Conservation (phyloP, 1,284 basidiomycete species). For the Xerocomus amazonicus region DNA sequence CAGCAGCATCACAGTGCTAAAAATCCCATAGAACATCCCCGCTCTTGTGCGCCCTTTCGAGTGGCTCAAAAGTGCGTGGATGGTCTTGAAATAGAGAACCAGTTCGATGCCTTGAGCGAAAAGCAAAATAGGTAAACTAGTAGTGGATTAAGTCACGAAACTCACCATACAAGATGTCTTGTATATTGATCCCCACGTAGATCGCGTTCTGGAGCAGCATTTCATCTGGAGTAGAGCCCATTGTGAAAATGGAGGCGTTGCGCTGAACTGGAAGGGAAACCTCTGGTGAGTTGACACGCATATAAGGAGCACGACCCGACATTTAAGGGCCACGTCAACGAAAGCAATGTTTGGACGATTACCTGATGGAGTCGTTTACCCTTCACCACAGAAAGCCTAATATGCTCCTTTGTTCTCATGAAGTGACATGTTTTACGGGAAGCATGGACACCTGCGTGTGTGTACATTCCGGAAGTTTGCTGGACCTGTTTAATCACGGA, state of each 20-base stretch:
- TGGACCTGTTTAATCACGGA: too few relatives aligned
- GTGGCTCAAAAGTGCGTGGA: too few relatives aligned
- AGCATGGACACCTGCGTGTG: too few relatives aligned
- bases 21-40: too few relatives aligned
- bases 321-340: background rate
- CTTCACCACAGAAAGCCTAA: background rate
- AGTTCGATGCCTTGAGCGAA: too few relatives aligned
- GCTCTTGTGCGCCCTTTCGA: too few relatives aligned
- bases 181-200: background rate
- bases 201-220: background rate
- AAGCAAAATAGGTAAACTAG: too few relatives aligned
- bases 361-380: background rate
- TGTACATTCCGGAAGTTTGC: too few relatives aligned
- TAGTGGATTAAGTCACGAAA: background rate
- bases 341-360: background rate
- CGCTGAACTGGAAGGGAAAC: background rate
- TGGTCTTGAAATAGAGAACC: too few relatives aligned
- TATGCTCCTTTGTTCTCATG: background rate
- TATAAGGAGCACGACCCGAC: background rate
- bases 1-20: too few relatives aligned
- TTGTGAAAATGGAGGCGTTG: background rate
- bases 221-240: background rate
- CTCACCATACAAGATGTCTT: background rate
- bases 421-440: too few relatives aligned
- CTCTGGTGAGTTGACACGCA: background rate